Percentiles rank a stretch among this genome's conserved stretches.
Evolutionary conservation across 2,329 filamentous ascomycete genomes (phyloP).

Genomic region (Alternaria brassicicola): DNA sequence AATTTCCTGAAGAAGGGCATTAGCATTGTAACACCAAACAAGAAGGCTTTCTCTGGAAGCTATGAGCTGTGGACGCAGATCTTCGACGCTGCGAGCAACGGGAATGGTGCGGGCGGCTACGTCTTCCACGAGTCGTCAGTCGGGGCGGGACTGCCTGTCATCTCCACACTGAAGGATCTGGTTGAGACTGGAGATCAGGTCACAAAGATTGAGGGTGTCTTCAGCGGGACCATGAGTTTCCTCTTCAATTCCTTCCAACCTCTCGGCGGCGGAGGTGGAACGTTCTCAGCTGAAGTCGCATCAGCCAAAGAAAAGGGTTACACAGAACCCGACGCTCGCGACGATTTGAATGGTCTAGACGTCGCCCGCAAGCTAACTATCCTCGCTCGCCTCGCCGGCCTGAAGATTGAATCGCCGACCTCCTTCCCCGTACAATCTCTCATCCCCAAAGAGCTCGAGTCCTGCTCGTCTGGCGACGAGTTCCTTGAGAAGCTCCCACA

Average conservation of each 20-base stretch:
- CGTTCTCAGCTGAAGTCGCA: conserved; percentile 89
- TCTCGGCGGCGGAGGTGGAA: conserved; percentile 72
- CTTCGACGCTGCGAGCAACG: conserved; percentile 72
- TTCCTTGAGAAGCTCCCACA: conserved; percentile 81
- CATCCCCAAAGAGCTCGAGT: conserved; percentile 86
- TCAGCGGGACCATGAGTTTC: conserved; percentile 97
- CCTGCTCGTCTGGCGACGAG: conserved; percentile 76
- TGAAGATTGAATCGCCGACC: conserved; percentile 81
- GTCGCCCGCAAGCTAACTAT: conserved; percentile 97
- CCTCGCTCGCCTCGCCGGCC: conserved; percentile 80
- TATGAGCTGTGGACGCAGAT: conserved; percentile 87
- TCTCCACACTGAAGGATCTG: conserved; percentile 93
- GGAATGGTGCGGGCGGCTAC: conserved; percentile 69
- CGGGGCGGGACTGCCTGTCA: conserved; percentile 88
- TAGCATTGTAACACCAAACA: conserved; percentile 94
- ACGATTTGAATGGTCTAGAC: conserved; percentile 85
- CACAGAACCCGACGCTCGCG: conserved; percentile 84
- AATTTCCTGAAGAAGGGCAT: conserved; percentile 79
- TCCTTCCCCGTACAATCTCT: conserved; percentile 93
- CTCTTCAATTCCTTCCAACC: conserved; percentile 98
- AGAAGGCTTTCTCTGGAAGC: conserved; percentile 91
- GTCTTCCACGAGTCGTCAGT: conserved; percentile 96
- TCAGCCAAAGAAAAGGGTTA: conserved; percentile 94
- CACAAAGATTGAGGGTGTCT: conserved; percentile 92
- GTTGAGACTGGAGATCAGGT: conserved; percentile 92